A percentile compares a stretch with the other conserved stretches of the same genome.
Conservation (phyloP, 2,329 filamentous ascomycete species). For the Pyrenophora teres region DNA sequence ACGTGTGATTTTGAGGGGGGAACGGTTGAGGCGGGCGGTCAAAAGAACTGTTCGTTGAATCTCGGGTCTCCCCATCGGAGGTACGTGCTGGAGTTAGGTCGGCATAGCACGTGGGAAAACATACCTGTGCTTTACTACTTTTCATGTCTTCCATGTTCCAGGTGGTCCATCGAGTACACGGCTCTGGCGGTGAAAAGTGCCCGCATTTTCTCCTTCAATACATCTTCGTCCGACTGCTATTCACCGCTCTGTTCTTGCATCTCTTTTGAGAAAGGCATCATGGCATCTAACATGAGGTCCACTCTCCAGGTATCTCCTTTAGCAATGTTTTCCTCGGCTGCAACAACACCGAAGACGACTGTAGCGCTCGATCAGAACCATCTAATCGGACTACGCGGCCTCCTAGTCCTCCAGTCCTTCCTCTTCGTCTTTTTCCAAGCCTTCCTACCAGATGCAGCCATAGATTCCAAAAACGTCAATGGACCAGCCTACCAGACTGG, state of each 20-base stretch:
- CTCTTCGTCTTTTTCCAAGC: slow-evolving; percentile 53
- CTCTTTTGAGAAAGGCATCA: background rate
- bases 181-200: background rate
- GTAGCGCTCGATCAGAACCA: slow-evolving; percentile 38
- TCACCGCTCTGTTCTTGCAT: too few species aligned
- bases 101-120: slow-evolving; percentile 2
- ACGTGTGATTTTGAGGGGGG: background rate
- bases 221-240: too few species aligned
- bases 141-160: background rate
- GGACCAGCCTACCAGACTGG: slow-evolving; percentile 49
- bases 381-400: slow-evolving; percentile 52
- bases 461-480: slow-evolving; percentile 41
- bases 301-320: slow-evolving; percentile 20
- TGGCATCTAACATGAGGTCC: slow-evolving; percentile 24
- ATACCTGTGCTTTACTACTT: slow-evolving; percentile 4
- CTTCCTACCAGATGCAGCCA: slow-evolving; percentile 52
- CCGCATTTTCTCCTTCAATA: background rate
- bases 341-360: slow-evolving; percentile 12
- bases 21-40: too few species aligned
- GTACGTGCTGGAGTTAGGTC: slow-evolving; percentile 6
- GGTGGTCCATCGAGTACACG: background rate
- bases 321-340: slow-evolving; percentile 17
- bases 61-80: slow-evolving; percentile 24
- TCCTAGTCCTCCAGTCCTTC: slow-evolving; percentile 52
- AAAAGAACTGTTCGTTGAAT: slow-evolving; percentile 11